phyloP scores from a whole-genome alignment of 2,329 filamentous ascomycete genomes.

The Claviceps arundinis region DNA sequence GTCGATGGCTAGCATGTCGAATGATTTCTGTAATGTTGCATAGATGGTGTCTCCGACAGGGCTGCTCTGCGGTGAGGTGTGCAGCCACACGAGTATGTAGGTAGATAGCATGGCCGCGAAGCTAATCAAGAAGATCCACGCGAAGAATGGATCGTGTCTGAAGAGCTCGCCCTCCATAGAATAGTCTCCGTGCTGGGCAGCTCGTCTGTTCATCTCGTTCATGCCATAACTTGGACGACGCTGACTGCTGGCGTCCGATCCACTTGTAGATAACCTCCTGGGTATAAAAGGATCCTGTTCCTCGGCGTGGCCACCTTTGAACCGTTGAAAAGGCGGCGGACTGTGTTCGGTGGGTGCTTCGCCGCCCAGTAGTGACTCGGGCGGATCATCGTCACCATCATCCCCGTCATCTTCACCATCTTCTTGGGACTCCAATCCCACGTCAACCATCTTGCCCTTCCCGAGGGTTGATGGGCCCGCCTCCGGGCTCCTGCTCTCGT shows the following conservation, averaged over 20 bases:
- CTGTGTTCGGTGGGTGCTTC: constrained; percentile 38
- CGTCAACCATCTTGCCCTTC: constrained; percentile 68
- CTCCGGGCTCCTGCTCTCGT: constrained; percentile 12
- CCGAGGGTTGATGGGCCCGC: constrained; percentile 17
- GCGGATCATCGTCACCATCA: constrained; percentile 44
- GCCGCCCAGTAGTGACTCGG: constrained; percentile 43
- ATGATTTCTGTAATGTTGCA: constrained; percentile 71
- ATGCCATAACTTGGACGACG: constrained; percentile 20
- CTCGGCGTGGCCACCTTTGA: constrained; percentile 27
- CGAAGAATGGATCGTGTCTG: constrained; percentile 81
- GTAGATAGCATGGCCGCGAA: constrained; percentile 76
- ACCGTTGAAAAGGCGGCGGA: constrained; percentile 50
- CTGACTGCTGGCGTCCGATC: constrained; percentile 32
- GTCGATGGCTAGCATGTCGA: constrained; percentile 80
- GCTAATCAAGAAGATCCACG: constrained; percentile 75
- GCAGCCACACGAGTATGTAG: constrained; percentile 78
- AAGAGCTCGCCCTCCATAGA: constrained; percentile 55
- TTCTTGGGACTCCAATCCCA: constrained; percentile 62
- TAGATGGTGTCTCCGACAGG: constrained; percentile 90
- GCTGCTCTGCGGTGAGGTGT: constrained; percentile 61
- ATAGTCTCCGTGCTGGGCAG: constrained; percentile 31
- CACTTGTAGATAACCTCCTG: constrained; percentile 29
- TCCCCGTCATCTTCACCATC: constrained; percentile 40
- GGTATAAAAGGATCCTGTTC: constrained; percentile 24
- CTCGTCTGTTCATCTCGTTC: constrained; percentile 18